phyloP scores from a whole-genome alignment of 148 eudicot genomes.

The Rhododendron griersonianum region DNA sequence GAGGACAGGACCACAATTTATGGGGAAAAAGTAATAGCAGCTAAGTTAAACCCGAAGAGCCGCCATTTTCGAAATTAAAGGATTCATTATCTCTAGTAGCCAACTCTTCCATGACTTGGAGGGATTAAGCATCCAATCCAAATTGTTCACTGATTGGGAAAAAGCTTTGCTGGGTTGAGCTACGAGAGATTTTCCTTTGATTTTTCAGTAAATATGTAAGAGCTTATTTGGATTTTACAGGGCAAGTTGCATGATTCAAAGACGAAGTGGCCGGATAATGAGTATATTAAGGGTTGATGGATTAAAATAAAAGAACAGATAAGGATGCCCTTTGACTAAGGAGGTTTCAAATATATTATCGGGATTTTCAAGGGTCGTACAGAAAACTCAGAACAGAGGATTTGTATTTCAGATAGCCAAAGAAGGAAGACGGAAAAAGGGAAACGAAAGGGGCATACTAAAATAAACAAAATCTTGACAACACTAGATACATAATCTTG shows the following conservation, averaged over 20 bases:
- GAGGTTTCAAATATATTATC: not conserved
- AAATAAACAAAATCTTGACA: not conserved
- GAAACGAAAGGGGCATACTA: not conserved
- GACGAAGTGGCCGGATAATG: not conserved
- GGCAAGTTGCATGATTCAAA: not conserved
- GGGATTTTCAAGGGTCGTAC: not conserved
- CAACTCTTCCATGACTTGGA: not conserved
- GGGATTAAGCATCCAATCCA: not conserved
- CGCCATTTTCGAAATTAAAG: not conserved
- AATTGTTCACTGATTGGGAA: not conserved
- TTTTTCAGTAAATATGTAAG: not conserved
- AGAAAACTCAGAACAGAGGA: not conserved
- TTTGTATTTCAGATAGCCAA: not conserved
- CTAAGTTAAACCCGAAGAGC: not conserved
- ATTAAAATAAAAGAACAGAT: not conserved
- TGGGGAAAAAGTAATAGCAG: not conserved
- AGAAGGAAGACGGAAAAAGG: not conserved
- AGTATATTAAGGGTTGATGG: not conserved
- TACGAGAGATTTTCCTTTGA: not conserved
- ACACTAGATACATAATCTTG: not conserved
- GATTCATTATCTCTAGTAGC: not conserved
- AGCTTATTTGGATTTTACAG: not conserved
- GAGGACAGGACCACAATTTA: not conserved
- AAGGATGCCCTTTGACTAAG: not conserved
- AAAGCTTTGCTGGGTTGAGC: not conserved